A percentile compares a stretch with the other conserved stretches of the same genome.
These are phyloP conservation scores for Ceratobasidium sp. DNA, from an alignment of 1,284 basidiomycete genomes.

Conservation along the genomic window DNA sequence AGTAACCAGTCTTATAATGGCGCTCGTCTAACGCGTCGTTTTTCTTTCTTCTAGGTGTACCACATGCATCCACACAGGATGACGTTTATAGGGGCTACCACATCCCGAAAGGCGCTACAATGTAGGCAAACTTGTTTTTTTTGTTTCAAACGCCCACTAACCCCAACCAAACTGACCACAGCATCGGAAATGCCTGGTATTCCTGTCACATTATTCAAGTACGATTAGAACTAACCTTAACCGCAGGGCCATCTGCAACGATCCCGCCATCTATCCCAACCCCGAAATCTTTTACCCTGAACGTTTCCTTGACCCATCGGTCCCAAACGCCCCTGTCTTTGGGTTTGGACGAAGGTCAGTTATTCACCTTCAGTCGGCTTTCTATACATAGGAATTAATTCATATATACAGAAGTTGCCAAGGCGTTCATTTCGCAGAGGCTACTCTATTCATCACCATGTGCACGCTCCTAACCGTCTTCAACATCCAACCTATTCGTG, in stretches of 20 bases:
- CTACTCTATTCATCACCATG: conserved; percentile 15
- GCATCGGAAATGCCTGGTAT: conserved; percentile 19
- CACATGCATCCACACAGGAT: conserved; percentile 43
- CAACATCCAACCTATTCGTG: conserved; percentile 7
- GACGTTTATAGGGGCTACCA: conserved; percentile 44
- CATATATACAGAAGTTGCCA: conserved; percentile 5
- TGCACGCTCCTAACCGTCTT: conserved; percentile 17
- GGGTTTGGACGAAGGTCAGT: conserved; percentile 16
- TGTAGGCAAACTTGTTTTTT: conserved; percentile 37
- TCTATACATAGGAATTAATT: too few species aligned
- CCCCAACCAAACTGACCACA: too few species aligned
- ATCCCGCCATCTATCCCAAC: conserved; percentile 42
- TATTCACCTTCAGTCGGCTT: too few species aligned
- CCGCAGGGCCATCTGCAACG: conserved; percentile 41
- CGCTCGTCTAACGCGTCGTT: background rate
- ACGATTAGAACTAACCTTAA: background rate
- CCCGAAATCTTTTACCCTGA: conserved; percentile 45
- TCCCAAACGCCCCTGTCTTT: conserved; percentile 16
- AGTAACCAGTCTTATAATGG: background rate
- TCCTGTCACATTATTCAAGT: background rate
- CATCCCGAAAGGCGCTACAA: conserved; percentile 44
- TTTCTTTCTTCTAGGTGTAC: conserved; percentile 27
- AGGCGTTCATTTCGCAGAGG: conserved; percentile 21
- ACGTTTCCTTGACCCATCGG: conserved; percentile 42
- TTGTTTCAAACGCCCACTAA: background rate